A percentile compares a stretch with the other conserved stretches of the same genome.
phyloP scores from a whole-genome alignment of 768 basidiomycete species.

The Dictyophora rubrovolvata region DNA sequence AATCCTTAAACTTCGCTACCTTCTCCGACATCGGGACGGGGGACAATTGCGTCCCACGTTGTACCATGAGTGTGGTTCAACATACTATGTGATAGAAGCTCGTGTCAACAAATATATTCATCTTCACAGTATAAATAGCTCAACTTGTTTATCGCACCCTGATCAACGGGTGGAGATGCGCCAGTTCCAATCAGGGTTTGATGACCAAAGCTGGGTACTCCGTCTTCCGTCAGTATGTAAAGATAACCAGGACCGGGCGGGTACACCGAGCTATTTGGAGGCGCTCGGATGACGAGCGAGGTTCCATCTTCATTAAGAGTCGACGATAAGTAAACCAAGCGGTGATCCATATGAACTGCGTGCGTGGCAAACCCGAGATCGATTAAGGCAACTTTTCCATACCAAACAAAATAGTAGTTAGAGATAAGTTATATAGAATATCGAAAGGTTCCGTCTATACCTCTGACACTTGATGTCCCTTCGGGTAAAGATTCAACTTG shows the following conservation, averaged over 20 bases:
- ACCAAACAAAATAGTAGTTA: not conserved
- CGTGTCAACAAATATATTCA: not conserved
- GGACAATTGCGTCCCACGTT: not conserved
- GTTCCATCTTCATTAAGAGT: conserved; percentile 22
- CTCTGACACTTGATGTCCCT: not conserved
- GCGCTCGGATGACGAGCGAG: conserved; percentile 22
- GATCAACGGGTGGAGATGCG: conserved; percentile 25
- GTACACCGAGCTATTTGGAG: conserved; percentile 9
- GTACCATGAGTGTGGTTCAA: not conserved
- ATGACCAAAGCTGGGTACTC: conserved; percentile 23
- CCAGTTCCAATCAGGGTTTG: conserved; percentile 31
- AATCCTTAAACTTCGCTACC: not conserved
- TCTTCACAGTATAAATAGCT: not conserved
- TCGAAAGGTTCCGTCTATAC: not conserved
- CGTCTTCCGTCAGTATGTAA: conserved; percentile 25
- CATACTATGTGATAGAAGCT: not conserved
- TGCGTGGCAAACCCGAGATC: conserved; percentile 15
- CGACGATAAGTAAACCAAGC: conserved; percentile 21
- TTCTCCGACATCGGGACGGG: not conserved
- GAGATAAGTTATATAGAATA: not conserved
- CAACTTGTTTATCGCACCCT: conserved; percentile 14
- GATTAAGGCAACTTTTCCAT: conserved; percentile 11
- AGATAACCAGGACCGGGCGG: conserved; percentile 13
- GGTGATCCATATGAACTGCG: conserved; percentile 14
- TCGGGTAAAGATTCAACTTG: not conserved